These are phyloP conservation scores for Aspergillus tamarii DNA, from an alignment of 2,329 filamentous ascomycete genomes.

Conservation along the genomic window DNA sequence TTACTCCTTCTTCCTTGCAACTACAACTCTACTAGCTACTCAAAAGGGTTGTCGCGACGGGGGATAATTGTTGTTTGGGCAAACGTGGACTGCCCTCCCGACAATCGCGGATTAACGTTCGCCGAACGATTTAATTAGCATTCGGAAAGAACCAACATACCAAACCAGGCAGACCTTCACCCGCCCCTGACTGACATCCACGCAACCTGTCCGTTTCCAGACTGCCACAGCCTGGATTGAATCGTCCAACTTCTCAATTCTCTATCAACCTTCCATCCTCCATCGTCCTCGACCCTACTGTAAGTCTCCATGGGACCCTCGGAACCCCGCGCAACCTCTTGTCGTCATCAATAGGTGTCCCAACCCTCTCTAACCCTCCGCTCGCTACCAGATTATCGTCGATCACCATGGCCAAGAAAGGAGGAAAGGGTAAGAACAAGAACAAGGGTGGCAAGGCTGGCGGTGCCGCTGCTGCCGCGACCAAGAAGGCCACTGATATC, in stretches of 20 bases:
- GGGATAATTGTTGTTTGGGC: neutral
- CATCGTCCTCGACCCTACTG: slow-evolving; percentile 5
- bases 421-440: slow-evolving; percentile 36
- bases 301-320: slow-evolving; percentile 17
- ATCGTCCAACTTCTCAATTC: neutral
- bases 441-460: slow-evolving; percentile 31
- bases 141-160: slow-evolving; percentile 26
- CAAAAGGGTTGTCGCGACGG: neutral
- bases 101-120: slow-evolving; percentile 28
- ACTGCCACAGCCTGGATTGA: slow-evolving; percentile 2
- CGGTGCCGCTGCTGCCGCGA: slow-evolving; percentile 22
- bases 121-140: slow-evolving; percentile 26
- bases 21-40: neutral
- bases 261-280: neutral
- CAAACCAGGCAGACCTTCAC: slow-evolving; percentile 8
- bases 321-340: neutral
- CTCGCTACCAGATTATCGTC: slow-evolving; percentile 3
- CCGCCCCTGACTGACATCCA: slow-evolving; percentile 20
- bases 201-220: slow-evolving; percentile 5
- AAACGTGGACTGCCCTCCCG: slow-evolving; percentile 5
- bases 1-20: neutral
- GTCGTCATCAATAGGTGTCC: slow-evolving; percentile 19
- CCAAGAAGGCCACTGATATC: slow-evolving; percentile 31
- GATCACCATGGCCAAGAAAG: slow-evolving; percentile 39
- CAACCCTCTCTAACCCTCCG: slow-evolving; percentile 9